phyloP scores from a whole-genome alignment of 2,329 filamentous ascomycete species.

The Nothopassalora personata region DNA sequence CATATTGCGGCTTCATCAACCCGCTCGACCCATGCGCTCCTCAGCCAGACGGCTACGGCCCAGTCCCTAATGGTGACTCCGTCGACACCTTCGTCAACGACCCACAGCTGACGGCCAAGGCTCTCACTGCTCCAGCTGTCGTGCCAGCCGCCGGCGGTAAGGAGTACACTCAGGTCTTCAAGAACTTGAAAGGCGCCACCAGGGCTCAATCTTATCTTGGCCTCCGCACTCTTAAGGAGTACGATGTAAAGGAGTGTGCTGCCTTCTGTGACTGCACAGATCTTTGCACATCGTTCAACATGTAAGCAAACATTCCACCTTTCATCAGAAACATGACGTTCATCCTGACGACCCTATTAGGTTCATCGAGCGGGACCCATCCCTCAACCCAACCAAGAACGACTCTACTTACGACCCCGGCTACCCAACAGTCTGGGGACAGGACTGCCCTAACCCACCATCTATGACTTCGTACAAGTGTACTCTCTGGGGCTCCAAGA shows the following conservation, averaged over 20 bases:
- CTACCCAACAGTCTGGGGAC: constrained; percentile 21
- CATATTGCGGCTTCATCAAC: constrained; percentile 37
- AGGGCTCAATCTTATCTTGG: constrained; percentile 31
- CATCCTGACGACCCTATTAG: background rate
- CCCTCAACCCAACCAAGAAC: constrained; percentile 29
- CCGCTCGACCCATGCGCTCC: constrained; percentile 35
- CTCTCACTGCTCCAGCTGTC: constrained; percentile 21
- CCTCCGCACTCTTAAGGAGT: constrained; percentile 28
- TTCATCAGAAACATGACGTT: background rate
- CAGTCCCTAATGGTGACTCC: constrained; percentile 25
- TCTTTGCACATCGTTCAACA: constrained; percentile 34
- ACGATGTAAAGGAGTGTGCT: constrained; percentile 30
- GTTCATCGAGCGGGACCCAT: constrained; percentile 33
- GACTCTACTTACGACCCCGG: constrained; percentile 25
- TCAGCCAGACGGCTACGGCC: constrained; percentile 35
- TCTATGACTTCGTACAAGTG: constrained; percentile 39
- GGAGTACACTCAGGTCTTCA: constrained; percentile 30
- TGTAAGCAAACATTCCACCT: constrained; percentile 6
- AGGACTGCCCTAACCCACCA: constrained; percentile 34
- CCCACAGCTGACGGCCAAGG: constrained; percentile 10
- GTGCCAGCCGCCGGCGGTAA: constrained; percentile 15
- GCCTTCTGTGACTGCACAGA: constrained; percentile 29
- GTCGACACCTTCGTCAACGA: constrained; percentile 24
- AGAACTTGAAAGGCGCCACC: constrained; percentile 28
- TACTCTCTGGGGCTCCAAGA: constrained; percentile 35